phyloP scores from a whole-genome alignment of 2,329 filamentous ascomycete genomes.

The Tolypocladium amazonense region DNA sequence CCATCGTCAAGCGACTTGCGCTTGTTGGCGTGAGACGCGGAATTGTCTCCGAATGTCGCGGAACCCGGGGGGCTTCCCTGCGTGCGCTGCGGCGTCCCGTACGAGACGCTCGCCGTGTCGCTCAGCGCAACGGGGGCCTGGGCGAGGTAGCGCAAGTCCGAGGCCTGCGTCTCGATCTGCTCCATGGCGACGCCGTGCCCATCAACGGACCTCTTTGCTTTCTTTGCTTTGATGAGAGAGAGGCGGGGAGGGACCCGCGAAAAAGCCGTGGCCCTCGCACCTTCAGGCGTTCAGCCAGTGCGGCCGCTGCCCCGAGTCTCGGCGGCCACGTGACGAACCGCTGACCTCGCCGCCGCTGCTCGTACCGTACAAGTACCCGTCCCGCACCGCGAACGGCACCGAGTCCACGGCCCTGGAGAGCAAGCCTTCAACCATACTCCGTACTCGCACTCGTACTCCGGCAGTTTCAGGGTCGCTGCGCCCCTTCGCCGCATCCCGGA shows the following conservation, averaged over 20 bases:
- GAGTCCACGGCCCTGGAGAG: neutral
- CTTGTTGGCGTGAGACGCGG: conserved; percentile 27
- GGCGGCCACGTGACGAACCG: neutral
- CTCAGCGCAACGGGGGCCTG: conserved; percentile 23
- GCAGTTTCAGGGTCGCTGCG: neutral
- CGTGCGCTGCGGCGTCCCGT: conserved; percentile 21
- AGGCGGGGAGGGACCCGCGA: neutral
- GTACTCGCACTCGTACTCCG: too few species aligned
- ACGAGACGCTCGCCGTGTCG: conserved; percentile 17
- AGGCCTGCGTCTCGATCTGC: conserved; percentile 42
- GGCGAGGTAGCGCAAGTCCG: conserved; percentile 41
- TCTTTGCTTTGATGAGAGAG: neutral
- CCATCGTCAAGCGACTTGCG: conserved; percentile 32
- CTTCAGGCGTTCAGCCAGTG: neutral
- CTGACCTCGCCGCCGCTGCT: neutral
- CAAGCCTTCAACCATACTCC: neutral
- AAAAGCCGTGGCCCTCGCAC: neutral
- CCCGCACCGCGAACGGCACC: too few species aligned
- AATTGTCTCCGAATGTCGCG: conserved; percentile 37
- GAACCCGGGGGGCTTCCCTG: conserved; percentile 25
- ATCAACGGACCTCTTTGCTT: neutral
- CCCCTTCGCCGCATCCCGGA: neutral
- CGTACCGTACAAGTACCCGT: too few species aligned
- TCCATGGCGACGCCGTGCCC: conserved; percentile 28
- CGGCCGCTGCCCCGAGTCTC: neutral